phyloP scores from a whole-genome alignment of 345 rosid genomes.

The Euphorbia peplus region DNA sequence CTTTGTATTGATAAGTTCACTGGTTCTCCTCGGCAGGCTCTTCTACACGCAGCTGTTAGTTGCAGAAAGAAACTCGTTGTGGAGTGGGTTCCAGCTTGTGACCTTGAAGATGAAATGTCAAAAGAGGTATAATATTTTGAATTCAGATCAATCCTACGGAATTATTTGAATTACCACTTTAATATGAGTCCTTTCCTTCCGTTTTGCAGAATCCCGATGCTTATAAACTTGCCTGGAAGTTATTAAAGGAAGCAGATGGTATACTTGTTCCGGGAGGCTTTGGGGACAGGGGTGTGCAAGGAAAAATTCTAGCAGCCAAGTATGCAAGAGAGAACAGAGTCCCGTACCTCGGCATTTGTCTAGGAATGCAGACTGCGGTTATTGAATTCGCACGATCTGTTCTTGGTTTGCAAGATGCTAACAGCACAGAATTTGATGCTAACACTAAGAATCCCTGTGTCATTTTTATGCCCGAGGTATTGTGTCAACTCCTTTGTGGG shows the following conservation, averaged over 20 bases:
- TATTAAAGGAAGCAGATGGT: slow-evolving; percentile 81
- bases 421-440: slow-evolving; percentile 84
- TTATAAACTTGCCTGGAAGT: slow-evolving; percentile 82
- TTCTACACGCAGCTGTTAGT: slow-evolving; percentile 89
- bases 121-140: slow-evolving; percentile 35
- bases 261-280: slow-evolving; percentile 96
- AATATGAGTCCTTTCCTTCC: background rate
- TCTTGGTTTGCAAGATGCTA: slow-evolving; percentile 70
- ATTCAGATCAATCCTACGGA: background rate
- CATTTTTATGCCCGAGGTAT: slow-evolving; percentile 96
- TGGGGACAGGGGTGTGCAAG: slow-evolving; percentile 94
- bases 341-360: slow-evolving; percentile 95
- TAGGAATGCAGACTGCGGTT: slow-evolving; percentile 98
- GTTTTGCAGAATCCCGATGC: slow-evolving; percentile 72
- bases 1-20: background rate
- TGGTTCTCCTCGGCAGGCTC: slow-evolving; percentile 60
- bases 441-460: slow-evolving; percentile 71
- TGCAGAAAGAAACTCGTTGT: slow-evolving; percentile 71
- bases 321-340: slow-evolving; percentile 85
- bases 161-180: background rate
- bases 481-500: background rate
- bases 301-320: slow-evolving; percentile 94
- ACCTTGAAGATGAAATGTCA: slow-evolving; percentile 83
- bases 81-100: slow-evolving; percentile 96
- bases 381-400: slow-evolving; percentile 91